Conservation (phyloP, 179 eudicot species). For the Gypsophila paniculata region DNA sequence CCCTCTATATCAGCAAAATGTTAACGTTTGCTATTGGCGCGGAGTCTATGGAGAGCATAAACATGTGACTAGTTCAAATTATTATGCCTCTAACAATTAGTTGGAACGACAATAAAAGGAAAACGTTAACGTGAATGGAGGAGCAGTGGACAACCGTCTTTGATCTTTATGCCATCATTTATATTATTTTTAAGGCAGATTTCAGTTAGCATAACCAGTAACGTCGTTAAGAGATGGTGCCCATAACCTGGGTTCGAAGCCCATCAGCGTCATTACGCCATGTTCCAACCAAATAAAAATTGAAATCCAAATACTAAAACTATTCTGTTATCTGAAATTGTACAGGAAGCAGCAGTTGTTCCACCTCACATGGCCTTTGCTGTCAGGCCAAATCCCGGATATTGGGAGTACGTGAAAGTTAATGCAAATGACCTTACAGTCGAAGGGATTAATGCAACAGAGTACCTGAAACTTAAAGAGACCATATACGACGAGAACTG, state of each 20-base stretch:
- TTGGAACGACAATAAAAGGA: too few relatives aligned
- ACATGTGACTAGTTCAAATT: too few relatives aligned
- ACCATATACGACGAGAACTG: conserved; percentile 62
- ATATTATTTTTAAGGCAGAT: too few relatives aligned
- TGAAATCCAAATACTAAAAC: background rate
- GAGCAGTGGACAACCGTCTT: background rate
- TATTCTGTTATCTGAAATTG: conserved; percentile 13
- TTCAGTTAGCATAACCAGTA: too few relatives aligned
- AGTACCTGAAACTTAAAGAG: conserved; percentile 76
- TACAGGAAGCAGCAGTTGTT: conserved; percentile 86
- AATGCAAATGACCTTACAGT: conserved; percentile 60
- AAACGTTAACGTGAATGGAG: too few relatives aligned
- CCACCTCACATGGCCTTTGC: conserved; percentile 86
- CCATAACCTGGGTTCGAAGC: background rate
- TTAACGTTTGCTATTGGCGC: too few relatives aligned
- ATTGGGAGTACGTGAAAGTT: conserved; percentile 73
- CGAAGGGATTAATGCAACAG: conserved; percentile 52
- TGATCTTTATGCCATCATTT: background rate
- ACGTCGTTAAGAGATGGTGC: background rate
- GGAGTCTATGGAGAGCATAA: too few relatives aligned
- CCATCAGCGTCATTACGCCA: background rate
- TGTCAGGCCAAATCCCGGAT: conserved; percentile 71
- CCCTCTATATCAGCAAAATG: too few relatives aligned
- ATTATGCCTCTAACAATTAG: too few relatives aligned
- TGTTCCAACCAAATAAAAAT: background rate